Percentiles rank a stretch among this genome's conserved stretches.
These are phyloP conservation scores for Chrysanthemum makinoi DNA, from an alignment of 129 eudicot species.

Conservation along the genomic window DNA sequence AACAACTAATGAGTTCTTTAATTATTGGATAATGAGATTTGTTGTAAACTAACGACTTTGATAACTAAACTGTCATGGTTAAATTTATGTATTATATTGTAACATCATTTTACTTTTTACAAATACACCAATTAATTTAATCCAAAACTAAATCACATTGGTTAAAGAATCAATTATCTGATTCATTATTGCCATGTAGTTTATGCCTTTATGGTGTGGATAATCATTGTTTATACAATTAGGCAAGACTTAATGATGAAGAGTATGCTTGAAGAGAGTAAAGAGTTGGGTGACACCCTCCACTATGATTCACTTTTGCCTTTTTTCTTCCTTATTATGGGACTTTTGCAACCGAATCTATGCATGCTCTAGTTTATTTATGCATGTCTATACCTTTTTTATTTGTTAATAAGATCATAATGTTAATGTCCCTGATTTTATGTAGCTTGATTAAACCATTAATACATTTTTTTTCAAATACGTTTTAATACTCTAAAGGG, in stretches of 20 bases:
- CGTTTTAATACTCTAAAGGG: too few relatives aligned
- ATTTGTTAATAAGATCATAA: too few relatives aligned
- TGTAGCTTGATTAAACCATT: background rate
- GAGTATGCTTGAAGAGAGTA: constrained; percentile 33
- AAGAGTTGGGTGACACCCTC: constrained; percentile 29
- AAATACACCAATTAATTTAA: background rate
- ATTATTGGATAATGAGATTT: too few relatives aligned
- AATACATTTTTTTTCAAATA: too few relatives aligned
- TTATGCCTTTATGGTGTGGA: background rate
- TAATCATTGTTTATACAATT: constrained; percentile 23
- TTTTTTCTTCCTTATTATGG: background rate
- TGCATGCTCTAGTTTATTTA: too few relatives aligned
- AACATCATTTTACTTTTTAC: too few relatives aligned
- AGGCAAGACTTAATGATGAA: constrained; percentile 40
- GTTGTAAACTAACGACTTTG: background rate
- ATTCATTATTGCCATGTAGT: constrained; percentile 14
- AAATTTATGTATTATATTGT: too few relatives aligned
- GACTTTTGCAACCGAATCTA: constrained; percentile 2
- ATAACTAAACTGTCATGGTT: too few relatives aligned
- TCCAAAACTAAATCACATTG: background rate
- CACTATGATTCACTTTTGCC: constrained; percentile 7
- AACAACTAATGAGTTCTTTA: too few relatives aligned
- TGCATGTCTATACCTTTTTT: too few relatives aligned
- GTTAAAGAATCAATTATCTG: background rate
- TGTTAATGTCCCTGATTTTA: background rate